Percentiles rank a stretch among this genome's conserved stretches.
These are phyloP conservation scores for Pichia nanzhaoensis DNA, from an alignment of 805 yeast species.

Conservation along the genomic window DNA sequence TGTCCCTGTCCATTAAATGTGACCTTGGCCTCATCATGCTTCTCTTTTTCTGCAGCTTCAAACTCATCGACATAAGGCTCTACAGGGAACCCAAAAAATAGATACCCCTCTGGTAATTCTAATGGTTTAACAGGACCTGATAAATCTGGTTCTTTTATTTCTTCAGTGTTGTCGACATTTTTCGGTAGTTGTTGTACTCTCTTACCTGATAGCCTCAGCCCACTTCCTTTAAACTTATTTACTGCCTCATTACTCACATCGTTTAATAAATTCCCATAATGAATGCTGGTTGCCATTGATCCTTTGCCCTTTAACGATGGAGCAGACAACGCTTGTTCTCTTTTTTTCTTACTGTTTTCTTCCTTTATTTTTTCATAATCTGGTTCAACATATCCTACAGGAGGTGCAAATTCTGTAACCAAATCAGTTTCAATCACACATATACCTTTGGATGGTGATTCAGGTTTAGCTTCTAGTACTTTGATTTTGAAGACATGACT, in stretches of 20 bases:
- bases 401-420: conserved; percentile 97
- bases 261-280: conserved; percentile 54
- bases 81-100: conserved; percentile 91
- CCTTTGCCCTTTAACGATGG: conserved; percentile 39
- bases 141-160: conserved; percentile 33
- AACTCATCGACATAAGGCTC: conserved; percentile 39
- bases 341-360: conserved; percentile 33
- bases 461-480: conserved; percentile 84
- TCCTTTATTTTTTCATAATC: conserved; percentile 43
- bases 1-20: conserved; percentile 66
- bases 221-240: conserved; percentile 48
- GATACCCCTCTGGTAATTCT: conserved; percentile 71
- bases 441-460: conserved; percentile 54
- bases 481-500: conserved; percentile 70
- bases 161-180: conserved; percentile 17
- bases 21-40: conserved; percentile 2
- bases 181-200: conserved; percentile 17
- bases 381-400: conserved; percentile 96
- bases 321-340: conserved; percentile 32
- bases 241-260: conserved; percentile 30
- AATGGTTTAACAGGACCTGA: conserved; percentile 67
- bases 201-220: conserved; percentile 67
- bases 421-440: conserved; percentile 96
- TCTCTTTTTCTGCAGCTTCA: conserved; percentile 27
- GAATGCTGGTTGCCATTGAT: conserved; percentile 69